These are phyloP conservation scores for Globisporangium cylindrosporum DNA, from an alignment of 352 stramenopile species.

Conservation along the genomic window DNA sequence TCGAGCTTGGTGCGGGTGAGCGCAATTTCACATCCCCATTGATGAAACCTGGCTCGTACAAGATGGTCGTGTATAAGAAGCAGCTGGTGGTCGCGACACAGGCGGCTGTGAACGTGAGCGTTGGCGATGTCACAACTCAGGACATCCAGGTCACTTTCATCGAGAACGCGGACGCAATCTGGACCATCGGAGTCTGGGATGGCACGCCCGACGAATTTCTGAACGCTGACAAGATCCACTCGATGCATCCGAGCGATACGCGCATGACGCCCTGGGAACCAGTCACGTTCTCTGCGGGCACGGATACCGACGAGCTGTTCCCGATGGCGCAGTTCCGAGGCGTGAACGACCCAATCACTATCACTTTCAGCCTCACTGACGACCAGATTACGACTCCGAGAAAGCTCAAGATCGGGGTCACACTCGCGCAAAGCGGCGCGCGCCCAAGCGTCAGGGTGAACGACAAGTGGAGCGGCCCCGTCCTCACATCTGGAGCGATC, in stretches of 20 bases:
- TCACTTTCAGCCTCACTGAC: conserved; percentile 31
- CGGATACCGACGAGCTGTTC: conserved; percentile 26
- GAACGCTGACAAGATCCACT: conserved; percentile 55
- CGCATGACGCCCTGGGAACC: conserved; percentile 33
- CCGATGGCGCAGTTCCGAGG: conserved; percentile 45
- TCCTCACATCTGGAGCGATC: conserved; percentile 28
- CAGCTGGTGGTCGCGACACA: conserved; percentile 37
- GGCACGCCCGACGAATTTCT: conserved; percentile 46
- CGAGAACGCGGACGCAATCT: conserved; percentile 26
- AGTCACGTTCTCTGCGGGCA: conserved; percentile 24
- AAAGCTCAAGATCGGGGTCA: conserved; percentile 40
- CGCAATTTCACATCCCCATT: conserved; percentile 34
- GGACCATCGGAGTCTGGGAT: conserved; percentile 52
- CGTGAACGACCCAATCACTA: conserved; percentile 39
- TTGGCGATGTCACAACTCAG: conserved; percentile 16
- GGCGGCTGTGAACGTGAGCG: conserved; percentile 23
- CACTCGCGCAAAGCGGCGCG: conserved; percentile 31
- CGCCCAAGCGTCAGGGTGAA: conserved; percentile 35
- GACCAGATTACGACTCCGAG: conserved; percentile 21
- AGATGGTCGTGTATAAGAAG: conserved; percentile 53
- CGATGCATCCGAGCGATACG: conserved; percentile 43
- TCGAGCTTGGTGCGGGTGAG: conserved; percentile 14
- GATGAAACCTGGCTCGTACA: conserved; percentile 52
- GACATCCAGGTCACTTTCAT: conserved; percentile 28
- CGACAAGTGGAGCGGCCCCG: conserved; percentile 35